phyloP scores from a whole-genome alignment of 176 grass and related monocot species.

The Urochloa ruziziensis region DNA sequence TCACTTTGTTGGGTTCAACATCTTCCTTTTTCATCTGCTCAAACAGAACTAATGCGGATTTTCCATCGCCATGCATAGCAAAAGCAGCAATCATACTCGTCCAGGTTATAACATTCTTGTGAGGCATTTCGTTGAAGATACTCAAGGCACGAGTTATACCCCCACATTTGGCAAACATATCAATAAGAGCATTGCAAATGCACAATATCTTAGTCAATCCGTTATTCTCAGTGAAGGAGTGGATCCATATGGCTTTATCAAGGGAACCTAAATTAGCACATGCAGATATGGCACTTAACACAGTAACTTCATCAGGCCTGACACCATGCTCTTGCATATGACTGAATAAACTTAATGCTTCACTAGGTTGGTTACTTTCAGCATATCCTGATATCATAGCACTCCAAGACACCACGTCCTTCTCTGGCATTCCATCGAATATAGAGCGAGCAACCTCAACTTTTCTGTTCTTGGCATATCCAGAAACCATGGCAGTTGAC shows the following conservation, averaged over 20 bases:
- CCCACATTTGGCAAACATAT: constrained; percentile 97
- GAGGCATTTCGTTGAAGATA: constrained; percentile 63
- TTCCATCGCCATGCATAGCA: constrained; percentile 85
- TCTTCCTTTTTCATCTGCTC: constrained; percentile 65
- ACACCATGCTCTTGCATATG: constrained; percentile 55
- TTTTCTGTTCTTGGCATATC: constrained; percentile 69
- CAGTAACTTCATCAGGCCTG: constrained; percentile 60
- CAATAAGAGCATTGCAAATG: constrained; percentile 80
- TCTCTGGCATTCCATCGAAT: constrained; percentile 71
- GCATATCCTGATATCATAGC: constrained; percentile 85
- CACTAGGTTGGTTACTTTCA: constrained; percentile 49
- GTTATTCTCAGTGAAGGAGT: constrained; percentile 51
- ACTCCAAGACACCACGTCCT: constrained; percentile 86
- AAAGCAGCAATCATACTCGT: constrained; percentile 84
- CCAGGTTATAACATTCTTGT: constrained; percentile 82
- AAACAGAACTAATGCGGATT: constrained; percentile 59
- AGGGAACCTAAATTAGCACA: constrained; percentile 69
- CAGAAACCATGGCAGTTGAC: constrained; percentile 71
- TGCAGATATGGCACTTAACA: constrained; percentile 76
- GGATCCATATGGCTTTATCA: constrained; percentile 67
- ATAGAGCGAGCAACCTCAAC: constrained; percentile 60
- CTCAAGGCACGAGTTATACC: constrained; percentile 54
- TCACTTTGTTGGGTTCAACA: constrained; percentile 69
- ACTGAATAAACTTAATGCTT: constrained; percentile 70
- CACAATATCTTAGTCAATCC: constrained; percentile 46